Evolutionary conservation across 441 rosid genomes (phyloP), one percentile per base, ranked within the genome.

Genomic region (Rhodomyrtus psidioides): DNA sequence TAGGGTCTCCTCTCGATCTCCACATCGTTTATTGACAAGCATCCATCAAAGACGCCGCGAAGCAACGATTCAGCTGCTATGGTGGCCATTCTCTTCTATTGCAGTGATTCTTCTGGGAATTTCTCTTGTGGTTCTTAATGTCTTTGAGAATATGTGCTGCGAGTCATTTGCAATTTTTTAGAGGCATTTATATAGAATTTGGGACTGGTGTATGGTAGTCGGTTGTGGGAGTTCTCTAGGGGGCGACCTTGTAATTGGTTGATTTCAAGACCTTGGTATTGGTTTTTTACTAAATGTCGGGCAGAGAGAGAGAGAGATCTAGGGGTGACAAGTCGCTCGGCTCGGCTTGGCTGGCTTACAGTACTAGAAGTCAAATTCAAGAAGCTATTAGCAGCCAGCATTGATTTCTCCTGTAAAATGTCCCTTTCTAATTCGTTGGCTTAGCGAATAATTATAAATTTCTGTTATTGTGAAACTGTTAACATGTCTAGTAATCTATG

Each of bases 1-100:
- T 96, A 95, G 1, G 98, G 98, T 51, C 98, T 92, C 8, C 95
- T 89, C 49, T 92, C 95, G 39, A 93, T 87, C 65, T 87, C 92
- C 56, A 87, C 83, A 79, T 93, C 94, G n/a, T 85, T 83, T 30
- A 90, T 87, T 15, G 93, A 93, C 83, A 93, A 86, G 86, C 95
- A 91, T 7, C 94, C 94, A 12, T 94, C 94, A 85, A 91, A 91
- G 76, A 92, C 88, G 44, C 84, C 82, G 23, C 93, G 90, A 91
- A 92, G 91, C 39, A 95, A 86, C 30, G 93, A 93, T 83, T 92
- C 98, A 54, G 96, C 90, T 24, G 95, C 93, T 83, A 90, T 87
- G n/a, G n/a, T n/a, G n/a, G n/a, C n/a, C n/a, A n/a, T n/a, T n/a
- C n/a, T n/a, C n/a, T n/a, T n/a, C n/a, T 55, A 88, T 84, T 76